Evolutionary conservation across 2,329 filamentous ascomycete genomes (phyloP).

Genomic region (Cladophialophora exuberans): DNA sequence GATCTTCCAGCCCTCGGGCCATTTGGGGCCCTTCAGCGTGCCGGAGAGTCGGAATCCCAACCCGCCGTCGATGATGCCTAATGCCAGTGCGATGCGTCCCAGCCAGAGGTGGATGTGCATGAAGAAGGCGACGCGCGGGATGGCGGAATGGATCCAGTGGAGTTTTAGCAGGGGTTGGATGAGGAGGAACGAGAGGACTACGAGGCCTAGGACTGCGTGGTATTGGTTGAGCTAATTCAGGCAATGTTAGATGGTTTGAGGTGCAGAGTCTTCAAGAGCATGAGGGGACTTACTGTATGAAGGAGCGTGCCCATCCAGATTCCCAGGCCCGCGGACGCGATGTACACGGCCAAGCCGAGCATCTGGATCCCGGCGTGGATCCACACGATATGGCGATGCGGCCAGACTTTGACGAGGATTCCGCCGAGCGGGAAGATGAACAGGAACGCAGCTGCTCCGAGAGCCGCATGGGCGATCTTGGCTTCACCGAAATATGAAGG

Average conservation of each 20-base stretch:
- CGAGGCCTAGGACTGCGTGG: conserved; percentile 36
- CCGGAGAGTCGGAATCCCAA: conserved; percentile 47
- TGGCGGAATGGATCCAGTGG: conserved; percentile 48
- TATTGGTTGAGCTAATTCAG: conserved; percentile 13
- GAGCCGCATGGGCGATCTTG: conserved; percentile 32
- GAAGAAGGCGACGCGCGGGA: conserved; percentile 35
- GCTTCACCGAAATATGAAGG: conserved; percentile 18
- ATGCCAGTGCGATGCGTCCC: conserved; percentile 52
- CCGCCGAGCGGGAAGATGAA: conserved; percentile 37
- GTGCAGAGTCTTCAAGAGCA: not conserved
- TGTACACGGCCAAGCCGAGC: conserved; percentile 31
- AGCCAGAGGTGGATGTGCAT: conserved; percentile 55
- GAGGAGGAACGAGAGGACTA: conserved; percentile 34
- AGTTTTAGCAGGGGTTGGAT: conserved; percentile 37
- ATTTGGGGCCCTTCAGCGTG: conserved; percentile 9
- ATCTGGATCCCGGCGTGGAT: conserved; percentile 35
- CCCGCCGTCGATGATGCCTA: conserved; percentile 61
- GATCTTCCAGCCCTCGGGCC: conserved; percentile 17
- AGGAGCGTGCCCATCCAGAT: conserved; percentile 35
- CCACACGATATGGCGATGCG: conserved; percentile 27
- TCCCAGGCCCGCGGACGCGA: conserved; percentile 34
- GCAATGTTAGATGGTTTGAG: not conserved
- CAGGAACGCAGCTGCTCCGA: conserved; percentile 34
- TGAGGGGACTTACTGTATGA: conserved; percentile 9
- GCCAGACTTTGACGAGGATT: conserved; percentile 33